A percentile compares a stretch with the other conserved stretches of the same genome.
Evolutionary conservation across 192 early-diverging fungal species (phyloP).

Genomic region (Coemansia sp.): DNA sequence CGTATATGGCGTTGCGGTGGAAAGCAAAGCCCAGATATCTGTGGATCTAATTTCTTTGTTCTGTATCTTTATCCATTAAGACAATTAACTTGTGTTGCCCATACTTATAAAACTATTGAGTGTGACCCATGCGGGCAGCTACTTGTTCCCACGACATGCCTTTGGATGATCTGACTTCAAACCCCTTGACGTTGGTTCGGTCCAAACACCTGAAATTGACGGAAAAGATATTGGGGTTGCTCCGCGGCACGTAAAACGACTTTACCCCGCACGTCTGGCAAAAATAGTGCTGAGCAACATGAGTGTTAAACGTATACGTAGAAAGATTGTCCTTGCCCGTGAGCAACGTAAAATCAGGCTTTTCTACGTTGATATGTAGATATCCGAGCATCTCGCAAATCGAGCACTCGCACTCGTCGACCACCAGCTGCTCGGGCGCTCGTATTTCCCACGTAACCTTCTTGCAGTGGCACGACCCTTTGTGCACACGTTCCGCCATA

Average conservation of each 20-base stretch:
- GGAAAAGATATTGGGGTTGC: slow-evolving; percentile 55
- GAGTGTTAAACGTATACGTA: slow-evolving; percentile 57
- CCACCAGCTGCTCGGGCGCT: slow-evolving; percentile 26
- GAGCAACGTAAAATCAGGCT: slow-evolving; percentile 29
- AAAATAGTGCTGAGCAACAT: slow-evolving; percentile 54
- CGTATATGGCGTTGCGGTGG: slow-evolving; percentile 49
- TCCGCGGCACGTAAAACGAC: slow-evolving; percentile 54
- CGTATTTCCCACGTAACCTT: slow-evolving; percentile 40
- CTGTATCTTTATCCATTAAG: not conserved
- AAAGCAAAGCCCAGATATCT: slow-evolving; percentile 50
- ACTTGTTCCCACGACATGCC: slow-evolving; percentile 51
- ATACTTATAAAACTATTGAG: slow-evolving; percentile 12
- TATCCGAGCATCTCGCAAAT: slow-evolving; percentile 45
- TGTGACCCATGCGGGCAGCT: slow-evolving; percentile 22
- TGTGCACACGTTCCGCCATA: slow-evolving; percentile 10
- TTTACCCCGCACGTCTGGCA: slow-evolving; percentile 54
- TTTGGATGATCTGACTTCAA: slow-evolving; percentile 32
- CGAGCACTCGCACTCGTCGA: slow-evolving; percentile 52
- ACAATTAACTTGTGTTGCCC: not conserved
- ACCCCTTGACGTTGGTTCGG: slow-evolving; percentile 18
- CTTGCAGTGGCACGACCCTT: slow-evolving; percentile 44
- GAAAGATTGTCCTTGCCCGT: slow-evolving; percentile 38
- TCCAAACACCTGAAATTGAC: slow-evolving; percentile 52
- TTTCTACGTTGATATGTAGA: slow-evolving; percentile 45
- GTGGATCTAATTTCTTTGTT: slow-evolving; percentile 35